phyloP scores from a whole-genome alignment of 129 eudicot species.

The Pulicaria dysenterica region DNA sequence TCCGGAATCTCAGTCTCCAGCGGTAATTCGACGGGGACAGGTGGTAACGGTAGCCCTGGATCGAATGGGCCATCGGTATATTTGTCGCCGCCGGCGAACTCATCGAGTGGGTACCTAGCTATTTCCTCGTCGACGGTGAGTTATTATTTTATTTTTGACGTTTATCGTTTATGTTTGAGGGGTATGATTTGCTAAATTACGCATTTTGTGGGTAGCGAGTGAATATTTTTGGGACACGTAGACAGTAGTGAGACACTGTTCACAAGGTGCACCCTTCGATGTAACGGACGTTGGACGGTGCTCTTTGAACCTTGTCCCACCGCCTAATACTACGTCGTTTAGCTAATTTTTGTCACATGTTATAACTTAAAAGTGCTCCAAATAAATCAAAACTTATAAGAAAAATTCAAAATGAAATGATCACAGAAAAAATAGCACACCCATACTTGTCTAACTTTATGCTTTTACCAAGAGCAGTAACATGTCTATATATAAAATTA shows the following conservation, averaged over 20 bases:
- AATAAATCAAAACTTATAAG: not conserved
- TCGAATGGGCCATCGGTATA: conserved; percentile 29
- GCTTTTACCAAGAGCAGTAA: too few relatives aligned
- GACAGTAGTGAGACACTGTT: not conserved
- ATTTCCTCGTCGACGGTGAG: conserved; percentile 75
- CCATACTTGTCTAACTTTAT: too few relatives aligned
- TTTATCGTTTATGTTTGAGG: not conserved
- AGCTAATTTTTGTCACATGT: not conserved
- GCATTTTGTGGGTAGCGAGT: conserved; percentile 4
- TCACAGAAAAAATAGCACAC: too few relatives aligned
- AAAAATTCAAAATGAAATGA: not conserved
- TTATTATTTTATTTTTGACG: not conserved
- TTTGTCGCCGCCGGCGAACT: conserved; percentile 46
- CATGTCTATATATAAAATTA: too few relatives aligned
- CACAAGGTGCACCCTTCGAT: conserved; percentile 16
- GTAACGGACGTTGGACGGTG: conserved; percentile 19
- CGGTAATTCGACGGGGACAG: conserved; percentile 24
- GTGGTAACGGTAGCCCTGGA: not conserved
- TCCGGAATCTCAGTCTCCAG: conserved; percentile 39
- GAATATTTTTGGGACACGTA: conserved; percentile 14
- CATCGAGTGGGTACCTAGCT: conserved; percentile 77
- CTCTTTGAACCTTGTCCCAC: conserved; percentile 13
- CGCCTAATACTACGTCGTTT: conserved; percentile 11
- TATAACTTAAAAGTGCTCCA: not conserved
- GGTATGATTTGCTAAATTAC: conserved; percentile 7